Evolutionary conservation across 495 filamentous ascomycete species (phyloP).

Genomic region (Poronia punctata): DNA sequence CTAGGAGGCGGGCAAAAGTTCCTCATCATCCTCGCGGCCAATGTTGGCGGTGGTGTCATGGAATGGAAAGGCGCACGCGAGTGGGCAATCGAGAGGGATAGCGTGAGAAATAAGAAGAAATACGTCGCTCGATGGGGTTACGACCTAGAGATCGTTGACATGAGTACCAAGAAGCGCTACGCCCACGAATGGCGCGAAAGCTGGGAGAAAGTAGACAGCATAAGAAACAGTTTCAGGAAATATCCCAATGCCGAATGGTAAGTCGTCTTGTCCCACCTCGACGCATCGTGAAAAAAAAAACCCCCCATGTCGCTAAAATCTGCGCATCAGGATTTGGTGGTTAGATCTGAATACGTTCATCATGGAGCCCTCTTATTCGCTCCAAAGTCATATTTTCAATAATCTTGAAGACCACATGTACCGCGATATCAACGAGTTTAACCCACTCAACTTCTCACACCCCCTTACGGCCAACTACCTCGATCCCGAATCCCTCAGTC

Average conservation of each 20-base stretch:
- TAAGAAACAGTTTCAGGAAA: slow-evolving; percentile 85
- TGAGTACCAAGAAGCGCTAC: slow-evolving; percentile 97
- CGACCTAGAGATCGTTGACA: slow-evolving; percentile 90
- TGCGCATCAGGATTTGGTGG: slow-evolving; percentile 94
- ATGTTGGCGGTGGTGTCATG: slow-evolving; percentile 95
- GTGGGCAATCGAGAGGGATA: slow-evolving; percentile 97
- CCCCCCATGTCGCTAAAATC: slow-evolving; percentile 25
- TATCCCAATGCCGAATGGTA: slow-evolving; percentile 96
- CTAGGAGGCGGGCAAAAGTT: slow-evolving; percentile 83
- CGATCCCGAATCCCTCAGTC: slow-evolving; percentile 61
- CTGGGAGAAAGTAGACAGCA: slow-evolving; percentile 97
- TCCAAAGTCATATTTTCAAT: slow-evolving; percentile 86
- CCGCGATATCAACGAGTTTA: slow-evolving; percentile 93
- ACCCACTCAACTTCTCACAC: slow-evolving; percentile 89
- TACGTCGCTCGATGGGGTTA: slow-evolving; percentile 90
- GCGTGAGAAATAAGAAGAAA: slow-evolving; percentile 84
- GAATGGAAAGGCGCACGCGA: slow-evolving; percentile 97
- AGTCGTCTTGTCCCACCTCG: slow-evolving; percentile 22
- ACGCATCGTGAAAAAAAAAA: no score
- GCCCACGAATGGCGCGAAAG: slow-evolving; percentile 98
- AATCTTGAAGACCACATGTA: slow-evolving; percentile 69
- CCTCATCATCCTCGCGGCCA: slow-evolving; percentile 90
- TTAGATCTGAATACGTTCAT: slow-evolving; percentile 95
- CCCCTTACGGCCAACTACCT: slow-evolving; percentile 66
- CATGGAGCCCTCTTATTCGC: slow-evolving; percentile 90